Conservation (phyloP, 257 asterid genomes). For the Nicotiana knightiana region DNA sequence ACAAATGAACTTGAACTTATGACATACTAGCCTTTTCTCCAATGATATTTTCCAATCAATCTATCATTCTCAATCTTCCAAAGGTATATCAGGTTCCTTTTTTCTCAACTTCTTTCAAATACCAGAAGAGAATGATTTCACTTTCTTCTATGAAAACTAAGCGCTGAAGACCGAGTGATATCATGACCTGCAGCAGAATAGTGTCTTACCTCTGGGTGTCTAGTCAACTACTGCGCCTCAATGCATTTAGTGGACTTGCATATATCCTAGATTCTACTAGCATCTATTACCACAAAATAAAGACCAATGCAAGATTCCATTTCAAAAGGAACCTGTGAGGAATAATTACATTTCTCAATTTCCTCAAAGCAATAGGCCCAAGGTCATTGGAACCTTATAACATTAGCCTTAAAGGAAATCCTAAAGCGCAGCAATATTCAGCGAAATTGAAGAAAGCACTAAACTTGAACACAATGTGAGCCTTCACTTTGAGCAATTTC, state of each 20-base stretch:
- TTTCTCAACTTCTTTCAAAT: background rate
- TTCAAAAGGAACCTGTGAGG: no score
- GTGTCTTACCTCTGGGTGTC: background rate
- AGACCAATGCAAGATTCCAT: background rate
- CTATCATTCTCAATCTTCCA: background rate
- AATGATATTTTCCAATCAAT: background rate
- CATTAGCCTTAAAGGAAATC: background rate
- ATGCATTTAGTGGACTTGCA: background rate
- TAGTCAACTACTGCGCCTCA: background rate
- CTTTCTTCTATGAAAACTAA: background rate
- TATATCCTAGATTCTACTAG: background rate
- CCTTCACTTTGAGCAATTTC: background rate
- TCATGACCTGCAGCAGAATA: background rate
- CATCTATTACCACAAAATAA: background rate
- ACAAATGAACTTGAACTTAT: background rate
- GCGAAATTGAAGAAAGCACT: background rate
- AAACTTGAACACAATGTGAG: background rate
- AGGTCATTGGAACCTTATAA: background rate
- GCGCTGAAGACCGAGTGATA: background rate
- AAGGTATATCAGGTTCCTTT: background rate
- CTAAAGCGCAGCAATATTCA: background rate
- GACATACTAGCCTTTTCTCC: background rate
- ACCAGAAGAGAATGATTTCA: background rate
- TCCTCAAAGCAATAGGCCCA: background rate
- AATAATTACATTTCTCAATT: no score